These are phyloP conservation scores for Starmerella apis DNA, from an alignment of 805 yeast species.

Conservation along the genomic window DNA sequence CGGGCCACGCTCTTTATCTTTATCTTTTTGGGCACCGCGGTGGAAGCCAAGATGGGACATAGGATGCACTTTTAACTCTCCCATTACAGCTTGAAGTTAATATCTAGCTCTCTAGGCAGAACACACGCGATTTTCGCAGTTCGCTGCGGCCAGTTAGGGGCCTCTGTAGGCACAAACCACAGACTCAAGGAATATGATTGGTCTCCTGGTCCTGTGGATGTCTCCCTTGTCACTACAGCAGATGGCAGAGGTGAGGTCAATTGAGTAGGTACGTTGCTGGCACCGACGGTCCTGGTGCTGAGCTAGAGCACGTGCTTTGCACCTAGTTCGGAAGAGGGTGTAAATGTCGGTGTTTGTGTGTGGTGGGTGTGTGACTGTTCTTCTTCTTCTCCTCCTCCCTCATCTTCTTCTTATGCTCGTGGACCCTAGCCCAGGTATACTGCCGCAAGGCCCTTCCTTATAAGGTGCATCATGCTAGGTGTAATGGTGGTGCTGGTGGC, in stretches of 20 bases:
- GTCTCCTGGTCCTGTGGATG: slow-evolving; percentile 1
- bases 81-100: background rate
- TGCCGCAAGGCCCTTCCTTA: no score
- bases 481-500: no score
- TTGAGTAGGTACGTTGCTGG: background rate
- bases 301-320: background rate
- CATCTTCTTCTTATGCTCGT: no score
- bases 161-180: slow-evolving; percentile 9
- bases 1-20: slow-evolving; percentile 5
- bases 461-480: no score
- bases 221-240: slow-evolving; percentile 1
- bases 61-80: slow-evolving; percentile 3
- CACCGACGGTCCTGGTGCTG: background rate
- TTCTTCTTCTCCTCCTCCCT: no score
- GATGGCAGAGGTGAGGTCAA: background rate
- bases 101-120: background rate
- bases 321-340: background rate
- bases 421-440: no score
- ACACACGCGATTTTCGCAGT: background rate
- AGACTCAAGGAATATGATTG: background rate
- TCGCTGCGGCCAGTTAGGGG: slow-evolving; percentile 7
- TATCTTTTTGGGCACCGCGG: slow-evolving; percentile 5
- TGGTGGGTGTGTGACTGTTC: background rate
- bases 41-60: slow-evolving; percentile 6
- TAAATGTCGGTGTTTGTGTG: background rate